Percentiles rank a stretch among this genome's conserved stretches.
Evolutionary conservation across 805 yeast species (phyloP).

Genomic region (Kazachstania viticola): DNA sequence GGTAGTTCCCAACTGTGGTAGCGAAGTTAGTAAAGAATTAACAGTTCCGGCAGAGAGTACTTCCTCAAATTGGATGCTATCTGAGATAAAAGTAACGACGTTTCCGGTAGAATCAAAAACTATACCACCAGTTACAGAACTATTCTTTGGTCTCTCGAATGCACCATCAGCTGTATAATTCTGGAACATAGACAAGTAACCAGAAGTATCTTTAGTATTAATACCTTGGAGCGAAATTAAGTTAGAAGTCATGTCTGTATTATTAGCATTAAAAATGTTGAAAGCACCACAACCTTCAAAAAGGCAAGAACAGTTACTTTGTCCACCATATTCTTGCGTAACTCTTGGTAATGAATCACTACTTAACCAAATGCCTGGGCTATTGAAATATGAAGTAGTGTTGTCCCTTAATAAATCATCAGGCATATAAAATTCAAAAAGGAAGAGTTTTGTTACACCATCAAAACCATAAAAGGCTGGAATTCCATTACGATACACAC

Average conservation of each 20-base stretch:
- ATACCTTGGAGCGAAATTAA: constrained; percentile 51
- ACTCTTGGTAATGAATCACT: constrained; percentile 57
- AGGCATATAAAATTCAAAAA: constrained; percentile 59
- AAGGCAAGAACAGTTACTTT: constrained; percentile 59
- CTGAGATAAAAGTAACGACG: constrained; percentile 47
- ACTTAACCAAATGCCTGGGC: constrained; percentile 61
- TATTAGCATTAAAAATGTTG: constrained; percentile 59
- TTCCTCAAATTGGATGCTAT: constrained; percentile 14
- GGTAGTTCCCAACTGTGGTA: not conserved
- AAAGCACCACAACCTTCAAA: constrained; percentile 68
- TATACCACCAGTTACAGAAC: constrained; percentile 59
- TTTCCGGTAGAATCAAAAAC: constrained; percentile 49
- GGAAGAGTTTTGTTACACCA: constrained; percentile 54
- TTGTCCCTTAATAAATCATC: constrained; percentile 24
- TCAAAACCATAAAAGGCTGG: constrained; percentile 62
- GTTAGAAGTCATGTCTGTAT: constrained; percentile 51
- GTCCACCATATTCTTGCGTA: constrained; percentile 40
- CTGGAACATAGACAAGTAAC: constrained; percentile 4
- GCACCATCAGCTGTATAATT: constrained; percentile 33
- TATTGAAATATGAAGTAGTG: constrained; percentile 19
- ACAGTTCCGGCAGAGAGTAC: not conserved
- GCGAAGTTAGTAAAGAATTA: not conserved
- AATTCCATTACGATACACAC: constrained; percentile 59
- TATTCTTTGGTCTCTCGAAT: constrained; percentile 32
- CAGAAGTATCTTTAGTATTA: constrained; percentile 7